These are phyloP conservation scores for Phylloporus sp. DNA, from an alignment of 768 basidiomycete species.

Conservation along the genomic window DNA sequence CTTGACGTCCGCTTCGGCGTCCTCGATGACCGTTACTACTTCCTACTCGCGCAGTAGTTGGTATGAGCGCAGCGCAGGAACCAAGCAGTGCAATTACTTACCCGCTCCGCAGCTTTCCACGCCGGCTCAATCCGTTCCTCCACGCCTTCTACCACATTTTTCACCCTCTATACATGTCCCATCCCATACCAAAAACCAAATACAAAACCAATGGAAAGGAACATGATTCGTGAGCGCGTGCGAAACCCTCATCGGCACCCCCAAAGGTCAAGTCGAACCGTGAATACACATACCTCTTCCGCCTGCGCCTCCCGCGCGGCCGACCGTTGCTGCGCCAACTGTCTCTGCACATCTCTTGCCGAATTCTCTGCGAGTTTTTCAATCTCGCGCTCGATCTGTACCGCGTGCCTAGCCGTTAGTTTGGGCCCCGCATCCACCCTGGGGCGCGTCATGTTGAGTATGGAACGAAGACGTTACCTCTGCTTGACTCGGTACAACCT, in stretches of 20 bases:
- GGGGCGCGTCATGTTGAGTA: too few relatives aligned
- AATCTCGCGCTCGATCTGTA: conserved; percentile 24
- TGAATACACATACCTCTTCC: conserved; percentile 11
- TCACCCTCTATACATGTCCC: conserved; percentile 1
- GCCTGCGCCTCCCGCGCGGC: background rate
- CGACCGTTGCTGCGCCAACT: conserved; percentile 15
- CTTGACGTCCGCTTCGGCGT: background rate
- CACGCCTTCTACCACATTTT: background rate
- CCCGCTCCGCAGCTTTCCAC: conserved; percentile 10
- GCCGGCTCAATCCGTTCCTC: background rate
- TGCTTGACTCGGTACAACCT: conserved; percentile 3
- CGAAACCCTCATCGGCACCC: too few relatives aligned
- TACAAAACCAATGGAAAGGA: too few relatives aligned
- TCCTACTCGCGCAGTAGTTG: background rate
- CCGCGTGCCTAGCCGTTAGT: background rate
- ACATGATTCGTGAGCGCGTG: too few relatives aligned
- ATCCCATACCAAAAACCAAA: background rate
- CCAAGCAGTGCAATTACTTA: background rate
- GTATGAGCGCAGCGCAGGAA: background rate
- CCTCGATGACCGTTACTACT: conserved; percentile 3
- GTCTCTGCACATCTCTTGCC: conserved; percentile 18
- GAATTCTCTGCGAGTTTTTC: conserved; percentile 20
- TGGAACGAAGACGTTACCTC: conserved; percentile 9
- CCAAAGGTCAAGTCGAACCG: too few relatives aligned
- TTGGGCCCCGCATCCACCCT: too few relatives aligned